These are phyloP conservation scores for Vigna unguiculata DNA, from an alignment of 306 rosid genomes.

Conservation along the genomic window DNA sequence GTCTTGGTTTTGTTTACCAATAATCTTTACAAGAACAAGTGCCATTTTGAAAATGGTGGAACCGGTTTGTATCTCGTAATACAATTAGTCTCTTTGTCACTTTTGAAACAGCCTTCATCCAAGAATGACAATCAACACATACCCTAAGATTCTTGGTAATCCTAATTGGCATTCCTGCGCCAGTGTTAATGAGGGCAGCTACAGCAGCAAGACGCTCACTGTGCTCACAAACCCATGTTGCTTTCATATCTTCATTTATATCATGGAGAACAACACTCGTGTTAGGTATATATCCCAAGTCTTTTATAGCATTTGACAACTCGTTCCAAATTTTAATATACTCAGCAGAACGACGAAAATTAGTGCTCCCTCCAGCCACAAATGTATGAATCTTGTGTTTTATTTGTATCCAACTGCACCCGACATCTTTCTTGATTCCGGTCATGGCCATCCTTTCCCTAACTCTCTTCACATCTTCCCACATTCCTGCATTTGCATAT, in stretches of 20 bases:
- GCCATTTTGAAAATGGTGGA: constrained; percentile 68
- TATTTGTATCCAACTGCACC: constrained; percentile 67
- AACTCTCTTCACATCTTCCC: constrained; percentile 59
- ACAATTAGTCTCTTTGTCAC: constrained; percentile 55
- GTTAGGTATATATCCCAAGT: constrained; percentile 53
- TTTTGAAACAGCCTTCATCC: constrained; percentile 64
- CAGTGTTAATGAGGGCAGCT: constrained; percentile 56
- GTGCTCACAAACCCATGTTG: constrained; percentile 62
- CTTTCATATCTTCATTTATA: constrained; percentile 55
- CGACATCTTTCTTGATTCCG: constrained; percentile 61
- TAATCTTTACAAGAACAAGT: constrained; percentile 68
- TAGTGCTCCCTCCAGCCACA: constrained; percentile 62
- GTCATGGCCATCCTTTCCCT: constrained; percentile 60
- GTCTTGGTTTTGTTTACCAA: constrained; percentile 46
- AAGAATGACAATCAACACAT: constrained; percentile 67
- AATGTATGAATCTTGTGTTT: constrained; percentile 57
- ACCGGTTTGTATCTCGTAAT: constrained; percentile 66
- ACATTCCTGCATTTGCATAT: constrained; percentile 64
- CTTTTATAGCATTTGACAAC: constrained; percentile 47
- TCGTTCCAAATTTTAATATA: constrained; percentile 55
- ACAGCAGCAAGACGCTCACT: constrained; percentile 63
- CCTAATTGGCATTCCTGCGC: constrained; percentile 58
- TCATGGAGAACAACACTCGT: constrained; percentile 66
- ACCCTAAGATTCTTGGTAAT: constrained; percentile 66
- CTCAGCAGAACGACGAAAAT: constrained; percentile 56